A percentile compares a stretch with the other conserved stretches of the same genome.
phyloP scores from a whole-genome alignment of 768 basidiomycete species.

The Gloeostereum incarnatum region DNA sequence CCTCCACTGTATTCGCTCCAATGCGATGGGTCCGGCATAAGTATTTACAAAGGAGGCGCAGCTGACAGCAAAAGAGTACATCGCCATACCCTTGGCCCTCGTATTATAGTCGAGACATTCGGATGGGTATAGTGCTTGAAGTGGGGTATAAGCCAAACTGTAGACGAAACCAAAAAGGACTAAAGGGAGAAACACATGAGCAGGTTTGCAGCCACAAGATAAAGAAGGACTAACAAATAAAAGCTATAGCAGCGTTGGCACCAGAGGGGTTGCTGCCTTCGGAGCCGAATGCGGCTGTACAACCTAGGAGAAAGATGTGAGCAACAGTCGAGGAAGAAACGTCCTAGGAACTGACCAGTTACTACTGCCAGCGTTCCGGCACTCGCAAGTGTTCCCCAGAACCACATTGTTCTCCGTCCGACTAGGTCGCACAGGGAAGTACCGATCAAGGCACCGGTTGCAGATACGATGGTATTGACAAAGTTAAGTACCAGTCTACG shows the following conservation, averaged over 20 bases:
- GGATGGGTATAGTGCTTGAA: constrained; percentile 48
- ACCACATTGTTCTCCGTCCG: constrained; percentile 35
- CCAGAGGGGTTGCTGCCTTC: constrained; percentile 24
- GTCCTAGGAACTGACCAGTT: constrained; percentile 17
- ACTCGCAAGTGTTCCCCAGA: constrained; percentile 34
- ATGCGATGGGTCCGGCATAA: constrained; percentile 38
- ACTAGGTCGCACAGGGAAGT: constrained; percentile 30
- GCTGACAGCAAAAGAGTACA: too few relatives aligned
- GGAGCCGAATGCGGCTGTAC: constrained; percentile 30
- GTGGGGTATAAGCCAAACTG: constrained; percentile 47
- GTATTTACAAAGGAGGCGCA: too few relatives aligned
- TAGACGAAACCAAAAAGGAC: constrained; percentile 47
- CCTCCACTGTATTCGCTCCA: constrained; percentile 26
- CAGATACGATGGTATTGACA: constrained; percentile 30
- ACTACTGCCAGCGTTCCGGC: constrained; percentile 29
- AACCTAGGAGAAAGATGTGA: constrained; percentile 12
- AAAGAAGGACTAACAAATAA: constrained; percentile 26
- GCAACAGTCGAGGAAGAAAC: background rate
- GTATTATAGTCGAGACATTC: constrained; percentile 49
- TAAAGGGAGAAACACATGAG: constrained; percentile 21
- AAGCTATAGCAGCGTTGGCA: constrained; percentile 34
- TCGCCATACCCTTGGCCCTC: constrained; percentile 53
- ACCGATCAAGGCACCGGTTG: constrained; percentile 29
- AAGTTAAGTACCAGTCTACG: constrained; percentile 29
- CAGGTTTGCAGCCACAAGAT: background rate